A percentile compares a stretch with the other conserved stretches of the same genome.
Conservation (phyloP, 2,329 filamentous ascomycete genomes). For the Penicillium carneum region DNA sequence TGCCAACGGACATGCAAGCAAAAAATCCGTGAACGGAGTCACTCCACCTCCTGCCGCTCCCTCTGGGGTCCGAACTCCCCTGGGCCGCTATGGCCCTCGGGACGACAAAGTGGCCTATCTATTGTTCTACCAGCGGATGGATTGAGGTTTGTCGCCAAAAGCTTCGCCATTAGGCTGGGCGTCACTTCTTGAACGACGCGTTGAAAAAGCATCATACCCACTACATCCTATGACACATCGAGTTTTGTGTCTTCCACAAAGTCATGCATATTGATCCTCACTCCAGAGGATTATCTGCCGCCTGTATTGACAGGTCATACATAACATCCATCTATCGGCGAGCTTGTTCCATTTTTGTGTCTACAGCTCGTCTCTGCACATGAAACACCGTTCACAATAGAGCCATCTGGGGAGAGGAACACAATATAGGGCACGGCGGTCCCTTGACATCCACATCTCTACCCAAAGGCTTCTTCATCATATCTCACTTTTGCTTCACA, state of each 20-base stretch:
- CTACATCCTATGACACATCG: conserved; percentile 7
- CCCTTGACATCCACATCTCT: conserved; percentile 4
- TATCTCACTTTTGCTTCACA: conserved; percentile 5
- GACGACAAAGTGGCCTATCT: conserved; percentile 98
- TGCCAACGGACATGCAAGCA: conserved; percentile 57
- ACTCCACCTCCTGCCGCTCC: conserved; percentile 59
- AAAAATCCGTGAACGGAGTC: conserved; percentile 79
- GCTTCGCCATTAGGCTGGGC: not conserved
- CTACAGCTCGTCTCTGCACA: conserved; percentile 16
- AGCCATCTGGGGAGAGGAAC: not conserved
- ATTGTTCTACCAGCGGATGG: conserved; percentile 86
- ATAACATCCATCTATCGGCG: conserved; percentile 22
- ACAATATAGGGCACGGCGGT: conserved; percentile 16
- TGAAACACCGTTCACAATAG: not conserved
- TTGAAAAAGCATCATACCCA: conserved; percentile 26
- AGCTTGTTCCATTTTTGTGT: conserved; percentile 7
- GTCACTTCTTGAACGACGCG: not conserved
- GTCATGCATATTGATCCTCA: conserved; percentile 15
- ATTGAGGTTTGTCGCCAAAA: conserved; percentile 28
- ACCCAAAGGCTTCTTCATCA: not conserved
- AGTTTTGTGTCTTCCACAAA: conserved; percentile 16
- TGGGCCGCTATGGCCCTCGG: conserved; percentile 67
- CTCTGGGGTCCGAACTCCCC: conserved; percentile 65
- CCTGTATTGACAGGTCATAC: conserved; percentile 23
- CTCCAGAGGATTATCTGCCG: conserved; percentile 14